These are phyloP conservation scores for Rugonectria rugulosa DNA, from an alignment of 2,329 filamentous ascomycete species.

Conservation along the genomic window DNA sequence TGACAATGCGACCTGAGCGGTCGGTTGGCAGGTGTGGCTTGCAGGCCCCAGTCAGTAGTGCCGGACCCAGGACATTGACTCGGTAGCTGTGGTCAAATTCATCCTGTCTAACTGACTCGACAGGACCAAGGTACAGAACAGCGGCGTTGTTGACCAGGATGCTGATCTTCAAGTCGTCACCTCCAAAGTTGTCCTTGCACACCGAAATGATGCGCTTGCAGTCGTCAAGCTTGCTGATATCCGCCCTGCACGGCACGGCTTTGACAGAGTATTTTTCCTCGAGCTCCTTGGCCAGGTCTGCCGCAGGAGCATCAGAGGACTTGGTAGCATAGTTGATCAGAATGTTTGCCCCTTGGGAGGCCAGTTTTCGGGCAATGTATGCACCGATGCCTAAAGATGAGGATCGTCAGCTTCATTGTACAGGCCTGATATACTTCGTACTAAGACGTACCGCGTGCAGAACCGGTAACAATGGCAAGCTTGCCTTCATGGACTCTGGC, in stretches of 20 bases:
- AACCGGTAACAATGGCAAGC: slow-evolving; percentile 60
- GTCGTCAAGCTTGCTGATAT: slow-evolving; percentile 64
- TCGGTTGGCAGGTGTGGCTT: slow-evolving; percentile 62
- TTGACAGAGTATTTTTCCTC: slow-evolving; percentile 51
- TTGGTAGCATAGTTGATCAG: slow-evolving; percentile 64
- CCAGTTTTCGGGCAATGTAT: slow-evolving; percentile 60
- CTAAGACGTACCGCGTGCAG: slow-evolving; percentile 57
- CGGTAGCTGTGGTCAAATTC: slow-evolving; percentile 64
- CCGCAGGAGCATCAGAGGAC: slow-evolving; percentile 52
- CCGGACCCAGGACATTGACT: slow-evolving; percentile 65
- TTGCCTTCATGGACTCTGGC: slow-evolving; percentile 51
- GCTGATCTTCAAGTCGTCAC: slow-evolving; percentile 56
- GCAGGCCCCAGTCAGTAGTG: slow-evolving; percentile 63
- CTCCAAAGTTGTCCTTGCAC: slow-evolving; percentile 53
- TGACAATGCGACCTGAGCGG: slow-evolving; percentile 65
- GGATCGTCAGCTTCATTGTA: slow-evolving; percentile 12
- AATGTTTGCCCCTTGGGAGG: slow-evolving; percentile 61
- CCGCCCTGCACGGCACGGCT: slow-evolving; percentile 66
- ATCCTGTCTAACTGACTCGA: slow-evolving; percentile 54
- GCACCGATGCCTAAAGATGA: slow-evolving; percentile 61
- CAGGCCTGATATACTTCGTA: not conserved
- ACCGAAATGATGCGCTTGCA: slow-evolving; percentile 63
- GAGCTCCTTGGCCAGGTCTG: slow-evolving; percentile 53
- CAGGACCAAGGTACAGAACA: slow-evolving; percentile 54
- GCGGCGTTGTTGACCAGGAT: slow-evolving; percentile 68